These are phyloP conservation scores for Zymoseptoria tritici DNA, from an alignment of 2,329 filamentous ascomycete genomes.

Conservation along the genomic window DNA sequence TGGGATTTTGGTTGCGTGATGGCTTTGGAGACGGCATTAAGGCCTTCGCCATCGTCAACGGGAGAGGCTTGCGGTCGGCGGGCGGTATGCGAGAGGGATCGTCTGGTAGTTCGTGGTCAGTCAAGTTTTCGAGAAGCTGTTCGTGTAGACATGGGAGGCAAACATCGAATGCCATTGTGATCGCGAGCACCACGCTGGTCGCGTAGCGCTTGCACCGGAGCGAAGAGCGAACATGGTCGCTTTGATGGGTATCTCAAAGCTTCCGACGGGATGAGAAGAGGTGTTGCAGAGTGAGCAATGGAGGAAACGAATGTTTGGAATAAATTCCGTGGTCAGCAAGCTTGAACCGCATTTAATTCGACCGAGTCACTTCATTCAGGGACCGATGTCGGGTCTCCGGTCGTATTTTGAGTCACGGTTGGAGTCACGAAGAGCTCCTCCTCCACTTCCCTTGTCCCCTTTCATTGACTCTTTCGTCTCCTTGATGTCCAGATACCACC, in stretches of 20 bases:
- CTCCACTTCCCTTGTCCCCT: too few species aligned
- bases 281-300: not conserved
- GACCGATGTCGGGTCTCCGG: not conserved
- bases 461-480: too few species aligned
- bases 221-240: slow-evolving; percentile 12
- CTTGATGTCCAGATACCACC: too few species aligned
- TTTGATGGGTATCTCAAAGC: not conserved
- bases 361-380: not conserved
- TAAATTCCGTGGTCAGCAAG: not conserved
- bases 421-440: too few species aligned
- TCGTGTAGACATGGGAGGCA: not conserved
- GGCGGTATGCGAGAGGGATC: slow-evolving; percentile 14
- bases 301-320: not conserved
- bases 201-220: slow-evolving; percentile 7
- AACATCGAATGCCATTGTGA: slow-evolving; percentile 18
- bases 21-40: slow-evolving; percentile 76
- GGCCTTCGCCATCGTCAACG: slow-evolving; percentile 29
- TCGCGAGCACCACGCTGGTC: slow-evolving; percentile 19
- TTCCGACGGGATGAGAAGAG: not conserved
- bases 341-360: not conserved
- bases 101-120: slow-evolving; percentile 10
- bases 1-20: slow-evolving; percentile 98
- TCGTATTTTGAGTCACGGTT: not conserved
- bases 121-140: not conserved
- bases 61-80: slow-evolving; percentile 17